phyloP scores from a whole-genome alignment of 305 asterid species.

The Fraxinus velutina region DNA sequence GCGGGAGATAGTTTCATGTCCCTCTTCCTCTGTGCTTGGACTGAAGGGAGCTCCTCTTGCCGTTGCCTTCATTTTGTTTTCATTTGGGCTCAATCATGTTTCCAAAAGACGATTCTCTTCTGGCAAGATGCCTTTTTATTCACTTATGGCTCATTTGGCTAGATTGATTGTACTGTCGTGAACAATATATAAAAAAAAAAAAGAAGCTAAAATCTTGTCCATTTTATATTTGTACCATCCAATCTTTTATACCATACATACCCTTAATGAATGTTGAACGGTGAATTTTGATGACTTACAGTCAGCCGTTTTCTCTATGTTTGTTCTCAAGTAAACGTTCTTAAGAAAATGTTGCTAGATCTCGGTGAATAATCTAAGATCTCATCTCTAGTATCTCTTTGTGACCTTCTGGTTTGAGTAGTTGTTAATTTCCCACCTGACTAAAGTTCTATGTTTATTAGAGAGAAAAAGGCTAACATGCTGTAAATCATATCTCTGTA shows the following conservation, averaged over 20 bases:
- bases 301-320: background rate
- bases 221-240: background rate
- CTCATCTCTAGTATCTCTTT: background rate
- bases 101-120: background rate
- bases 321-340: background rate
- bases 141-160: background rate
- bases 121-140: background rate
- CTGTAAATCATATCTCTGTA: background rate
- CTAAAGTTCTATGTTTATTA: background rate
- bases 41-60: constrained; percentile 99
- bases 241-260: background rate
- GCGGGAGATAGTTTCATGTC: constrained; percentile 96
- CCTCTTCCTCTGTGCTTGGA: constrained; percentile 90
- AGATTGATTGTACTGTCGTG: background rate
- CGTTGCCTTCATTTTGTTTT: constrained; percentile 32
- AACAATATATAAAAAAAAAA: background rate
- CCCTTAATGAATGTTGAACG: background rate
- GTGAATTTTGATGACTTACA: background rate
- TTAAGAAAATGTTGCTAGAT: background rate
- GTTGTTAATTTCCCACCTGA: background rate
- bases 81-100: background rate
- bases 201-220: background rate
- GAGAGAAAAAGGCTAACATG: background rate
- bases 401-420: background rate
- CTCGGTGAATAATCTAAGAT: background rate